Conservation (phyloP, 257 asterid genomes). For the Schizonepeta tenuifolia region DNA sequence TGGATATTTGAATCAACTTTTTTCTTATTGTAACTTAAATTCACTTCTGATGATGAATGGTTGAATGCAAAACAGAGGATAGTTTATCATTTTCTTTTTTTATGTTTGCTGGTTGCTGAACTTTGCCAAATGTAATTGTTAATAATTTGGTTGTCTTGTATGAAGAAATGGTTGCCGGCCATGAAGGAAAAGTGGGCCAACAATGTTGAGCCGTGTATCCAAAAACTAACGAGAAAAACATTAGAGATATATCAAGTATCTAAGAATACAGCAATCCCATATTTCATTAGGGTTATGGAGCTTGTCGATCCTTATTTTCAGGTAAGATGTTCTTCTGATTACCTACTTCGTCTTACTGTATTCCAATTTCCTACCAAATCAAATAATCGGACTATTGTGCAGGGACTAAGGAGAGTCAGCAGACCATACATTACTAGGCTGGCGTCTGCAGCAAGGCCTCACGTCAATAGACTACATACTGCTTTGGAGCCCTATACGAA, state of each 20-base stretch:
- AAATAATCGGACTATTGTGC: constrained; percentile 29
- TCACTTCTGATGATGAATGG: neutral
- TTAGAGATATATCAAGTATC: constrained; percentile 55
- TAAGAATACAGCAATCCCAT: constrained; percentile 52
- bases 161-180: constrained; percentile 69
- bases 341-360: constrained; percentile 14
- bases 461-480: constrained; percentile 50
- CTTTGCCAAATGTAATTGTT: constrained; percentile 1
- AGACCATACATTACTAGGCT: constrained; percentile 68
- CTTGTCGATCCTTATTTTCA: constrained; percentile 67
- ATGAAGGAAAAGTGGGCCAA: constrained; percentile 62
- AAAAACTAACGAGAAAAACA: constrained; percentile 46
- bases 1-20: neutral
- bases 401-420: constrained; percentile 66
- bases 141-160: constrained; percentile 23
- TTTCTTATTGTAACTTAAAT: neutral
- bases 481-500: constrained; percentile 58
- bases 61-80: neutral
- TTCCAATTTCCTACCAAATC: constrained; percentile 8
- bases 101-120: neutral
- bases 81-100: neutral
- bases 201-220: constrained; percentile 58
- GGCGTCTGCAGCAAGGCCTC: constrained; percentile 67
- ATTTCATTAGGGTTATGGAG: constrained; percentile 54
- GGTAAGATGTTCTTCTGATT: constrained; percentile 44